Conservation (phyloP, 805 yeast species). For the Candida morakotiae region DNA sequence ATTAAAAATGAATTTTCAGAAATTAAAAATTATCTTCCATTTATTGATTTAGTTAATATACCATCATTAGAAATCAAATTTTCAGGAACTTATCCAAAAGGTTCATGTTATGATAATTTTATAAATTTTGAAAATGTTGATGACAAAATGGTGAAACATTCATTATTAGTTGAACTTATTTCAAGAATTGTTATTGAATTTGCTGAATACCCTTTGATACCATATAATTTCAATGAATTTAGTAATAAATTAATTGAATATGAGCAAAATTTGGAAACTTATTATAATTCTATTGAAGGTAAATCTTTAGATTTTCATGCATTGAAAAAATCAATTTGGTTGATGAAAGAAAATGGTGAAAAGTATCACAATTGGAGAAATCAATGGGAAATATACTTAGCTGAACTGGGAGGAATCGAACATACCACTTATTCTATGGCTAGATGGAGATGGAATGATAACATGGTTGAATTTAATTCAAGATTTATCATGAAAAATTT, state of each 20-base stretch:
- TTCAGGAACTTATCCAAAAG: slow-evolving; percentile 42
- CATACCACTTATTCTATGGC: slow-evolving; percentile 68
- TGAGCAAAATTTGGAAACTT: slow-evolving; percentile 44
- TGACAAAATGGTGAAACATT: slow-evolving; percentile 51
- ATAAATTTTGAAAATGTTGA: slow-evolving; percentile 54
- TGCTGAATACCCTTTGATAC: slow-evolving; percentile 75
- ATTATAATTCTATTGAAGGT: slow-evolving; percentile 17
- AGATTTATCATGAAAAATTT: slow-evolving; percentile 43
- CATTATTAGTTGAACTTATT: slow-evolving; percentile 51
- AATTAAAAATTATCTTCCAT: slow-evolving; percentile 66
- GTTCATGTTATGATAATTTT: slow-evolving; percentile 64
- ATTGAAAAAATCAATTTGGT: slow-evolving; percentile 22
- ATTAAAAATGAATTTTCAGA: slow-evolving; percentile 30
- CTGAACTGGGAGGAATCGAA: slow-evolving; percentile 51
- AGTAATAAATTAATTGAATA: slow-evolving; percentile 42
- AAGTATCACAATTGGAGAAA: slow-evolving; percentile 50
- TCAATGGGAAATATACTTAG: slow-evolving; percentile 56
- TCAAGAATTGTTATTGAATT: slow-evolving; percentile 51
- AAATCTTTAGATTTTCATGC: slow-evolving; percentile 17
- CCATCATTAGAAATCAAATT: slow-evolving; percentile 63
- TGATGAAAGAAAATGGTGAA: slow-evolving; percentile 32
- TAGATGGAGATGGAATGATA: slow-evolving; percentile 80
- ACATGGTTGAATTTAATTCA: slow-evolving; percentile 52
- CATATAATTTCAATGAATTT: slow-evolving; percentile 53
- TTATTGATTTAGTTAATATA: slow-evolving; percentile 59